Base-by-base conservation (phyloP, 140 eudicot species). In the Flaveria floridana region DNA sequence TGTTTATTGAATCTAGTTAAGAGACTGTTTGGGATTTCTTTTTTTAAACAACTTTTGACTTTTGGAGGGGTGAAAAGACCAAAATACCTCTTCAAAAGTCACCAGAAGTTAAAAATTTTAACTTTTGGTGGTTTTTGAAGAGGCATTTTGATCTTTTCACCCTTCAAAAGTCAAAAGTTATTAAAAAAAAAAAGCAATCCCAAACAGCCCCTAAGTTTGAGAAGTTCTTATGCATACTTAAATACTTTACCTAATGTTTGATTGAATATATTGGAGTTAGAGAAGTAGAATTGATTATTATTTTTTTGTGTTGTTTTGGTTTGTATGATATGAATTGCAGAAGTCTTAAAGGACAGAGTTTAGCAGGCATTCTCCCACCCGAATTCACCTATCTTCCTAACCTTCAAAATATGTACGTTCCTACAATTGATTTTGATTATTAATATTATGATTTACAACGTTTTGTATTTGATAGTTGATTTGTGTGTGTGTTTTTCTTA, bases 321-420 rank as follows among this genome's bases (percentile, higher is more conserved):
- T 63, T 41, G 15, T 50, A 61, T 15, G 68, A 62, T 34, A 61
- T 15, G 68, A 56, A 18, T 18, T 79, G 82, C 87, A 89, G 96
- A 76, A 26, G 78, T 34, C 85, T 89, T 3, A 89, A 83, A 75
- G 66, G 73, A 39, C 96, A 89, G 76, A 80, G 56, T 71, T 87
- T 89, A 55, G 9, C 46, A 1, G 96, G 96, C 52, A 72, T 21
- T n/a, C 78, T 90, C 18, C 94, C 96, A 13, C 79, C 86, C 4
- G 89, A 87, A 57, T 65, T 90, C 56, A 74, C 52, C 26, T 80
- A 65, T 46, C 89, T 90, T 10, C 85, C 83, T 18, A 82, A 48
- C 81, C 87, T 90, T 28, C 81, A 28, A 76, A 78, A 71, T 34
- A 34, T 90, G 96, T 87, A 72, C 76, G 80, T 2, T 28, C 52